phyloP scores from a whole-genome alignment of 768 basidiomycete species.

The Pilatotrama ljubarskyi region DNA sequence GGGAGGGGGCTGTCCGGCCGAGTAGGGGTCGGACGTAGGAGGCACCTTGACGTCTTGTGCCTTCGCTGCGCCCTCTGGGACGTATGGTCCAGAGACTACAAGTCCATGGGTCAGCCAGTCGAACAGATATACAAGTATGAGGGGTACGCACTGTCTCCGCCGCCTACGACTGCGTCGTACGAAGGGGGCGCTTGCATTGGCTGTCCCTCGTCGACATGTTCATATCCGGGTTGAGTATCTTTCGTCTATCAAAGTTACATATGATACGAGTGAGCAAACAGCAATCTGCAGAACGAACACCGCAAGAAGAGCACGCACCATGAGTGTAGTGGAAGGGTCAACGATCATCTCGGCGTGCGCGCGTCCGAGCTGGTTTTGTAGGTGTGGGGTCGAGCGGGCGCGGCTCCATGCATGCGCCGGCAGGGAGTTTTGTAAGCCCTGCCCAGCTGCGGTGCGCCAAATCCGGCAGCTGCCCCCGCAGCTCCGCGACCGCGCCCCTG shows the following conservation, averaged over 20 bases:
- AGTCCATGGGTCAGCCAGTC: neutral
- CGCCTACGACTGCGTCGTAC: slow-evolving; percentile 29
- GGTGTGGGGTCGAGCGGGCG: neutral
- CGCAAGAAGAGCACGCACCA: slow-evolving; percentile 14
- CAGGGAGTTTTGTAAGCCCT: slow-evolving; percentile 15
- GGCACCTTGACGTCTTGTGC: slow-evolving; percentile 25
- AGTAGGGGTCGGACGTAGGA: slow-evolving; percentile 2
- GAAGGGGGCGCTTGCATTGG: slow-evolving; percentile 30
- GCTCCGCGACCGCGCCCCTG: slow-evolving; percentile 10
- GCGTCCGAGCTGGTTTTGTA: slow-evolving; percentile 10
- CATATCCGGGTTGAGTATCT: neutral
- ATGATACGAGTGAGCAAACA: too few species aligned
- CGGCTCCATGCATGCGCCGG: neutral
- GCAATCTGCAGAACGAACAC: too few species aligned
- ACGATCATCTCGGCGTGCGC: slow-evolving; percentile 20
- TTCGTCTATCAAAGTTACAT: slow-evolving; percentile 8
- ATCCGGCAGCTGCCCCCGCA: neutral
- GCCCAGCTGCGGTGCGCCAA: neutral
- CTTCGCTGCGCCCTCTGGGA: slow-evolving; percentile 20
- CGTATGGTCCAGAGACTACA: slow-evolving; percentile 22
- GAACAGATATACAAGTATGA: neutral
- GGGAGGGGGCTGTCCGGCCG: slow-evolving; percentile 2
- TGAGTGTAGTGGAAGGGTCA: slow-evolving; percentile 15
- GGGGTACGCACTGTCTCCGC: slow-evolving; percentile 14
- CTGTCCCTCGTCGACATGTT: slow-evolving; percentile 5